Conservation (phyloP, 164 flowering plant genomes). For the Piper betle region DNA sequence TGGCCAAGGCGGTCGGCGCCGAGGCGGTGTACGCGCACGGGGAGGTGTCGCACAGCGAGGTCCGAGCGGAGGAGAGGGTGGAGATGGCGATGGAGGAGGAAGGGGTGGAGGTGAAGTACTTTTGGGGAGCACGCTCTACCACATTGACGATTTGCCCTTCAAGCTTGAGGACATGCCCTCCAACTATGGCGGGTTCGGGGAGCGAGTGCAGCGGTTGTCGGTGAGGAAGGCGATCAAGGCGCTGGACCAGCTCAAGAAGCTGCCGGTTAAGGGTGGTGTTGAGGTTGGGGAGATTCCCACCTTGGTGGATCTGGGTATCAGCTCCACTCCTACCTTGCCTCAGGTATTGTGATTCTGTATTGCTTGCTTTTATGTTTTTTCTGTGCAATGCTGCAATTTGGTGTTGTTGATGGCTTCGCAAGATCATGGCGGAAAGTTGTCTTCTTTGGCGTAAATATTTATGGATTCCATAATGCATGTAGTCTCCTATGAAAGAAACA, state of each 20-base stretch:
- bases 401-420: neutral
- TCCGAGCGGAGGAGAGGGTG: conserved; percentile 61
- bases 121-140: conserved; percentile 92
- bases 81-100: conserved; percentile 76
- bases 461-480: too few species aligned
- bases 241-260: conserved; percentile 61
- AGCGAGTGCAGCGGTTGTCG: conserved; percentile 54
- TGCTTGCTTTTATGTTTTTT: neutral
- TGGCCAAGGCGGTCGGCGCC: conserved; percentile 74
- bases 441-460: too few species aligned
- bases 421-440: too few species aligned
- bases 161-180: conserved; percentile 78
- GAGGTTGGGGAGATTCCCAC: conserved; percentile 85
- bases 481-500: too few species aligned
- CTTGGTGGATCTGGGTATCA: conserved; percentile 70
- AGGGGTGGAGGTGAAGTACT: conserved; percentile 82
- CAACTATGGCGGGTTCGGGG: conserved; percentile 73
- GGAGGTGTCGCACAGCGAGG: conserved; percentile 78
- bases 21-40: conserved; percentile 74
- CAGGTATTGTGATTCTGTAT: conserved; percentile 34
- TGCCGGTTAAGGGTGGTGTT: conserved; percentile 73
- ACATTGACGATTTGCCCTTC: conserved; percentile 86
- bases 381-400: neutral
- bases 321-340: conserved; percentile 32
- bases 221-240: conserved; percentile 72